Evolutionary conservation across 805 yeast species (phyloP), one percentile per base, ranked within the genome.

Genomic region (Isabelozyma pseudorhagii): DNA sequence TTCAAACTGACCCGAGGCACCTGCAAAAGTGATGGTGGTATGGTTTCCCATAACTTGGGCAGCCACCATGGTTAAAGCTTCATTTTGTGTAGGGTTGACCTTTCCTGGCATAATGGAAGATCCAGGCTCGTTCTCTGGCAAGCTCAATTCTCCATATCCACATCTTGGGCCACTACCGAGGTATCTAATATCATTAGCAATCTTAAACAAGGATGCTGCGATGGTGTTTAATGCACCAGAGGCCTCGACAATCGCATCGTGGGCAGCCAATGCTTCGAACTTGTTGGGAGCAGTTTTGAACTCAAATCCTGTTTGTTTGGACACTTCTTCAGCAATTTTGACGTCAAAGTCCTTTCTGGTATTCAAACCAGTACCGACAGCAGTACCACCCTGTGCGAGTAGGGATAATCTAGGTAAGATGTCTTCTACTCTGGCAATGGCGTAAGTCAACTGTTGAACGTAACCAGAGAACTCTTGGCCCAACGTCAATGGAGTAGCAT

Each of bases 61-160:
- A 41, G 69, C 67, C 17, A 69, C 73, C 74, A 69, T 69, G 42
- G 74, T 69, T 66, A 69, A 57, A 17, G 74, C 74, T 56, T 69
- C 74, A 56, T 67, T 64, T 55, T 69, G 74, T 31, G 74, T 69
- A 28, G 74, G 74, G 60, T 69, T 69, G 50, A 69, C 74, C 59
- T 69, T 69, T 38, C 74, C 74, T 7, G 74, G 74, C 74, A 69
- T 69, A 51, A 69, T 69, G n/a, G 71, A 66, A 49, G 73, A 69
- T 45, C 74, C 74, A 8, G 74, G 74, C 52, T 69, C 74, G 53
- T 68, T 68, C 53, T 68, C 73, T 13, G 74, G 74, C 52, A 69
- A 62, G 15, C 68, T 54, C 55, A 69, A 66, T 56, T 69, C 74
- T 8, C 74, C 74, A 58, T 69, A 69, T 15, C 74, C 74, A 55